Base-by-base conservation (phyloP, 345 rosid genomes). In the Dovyalis caffra region DNA sequence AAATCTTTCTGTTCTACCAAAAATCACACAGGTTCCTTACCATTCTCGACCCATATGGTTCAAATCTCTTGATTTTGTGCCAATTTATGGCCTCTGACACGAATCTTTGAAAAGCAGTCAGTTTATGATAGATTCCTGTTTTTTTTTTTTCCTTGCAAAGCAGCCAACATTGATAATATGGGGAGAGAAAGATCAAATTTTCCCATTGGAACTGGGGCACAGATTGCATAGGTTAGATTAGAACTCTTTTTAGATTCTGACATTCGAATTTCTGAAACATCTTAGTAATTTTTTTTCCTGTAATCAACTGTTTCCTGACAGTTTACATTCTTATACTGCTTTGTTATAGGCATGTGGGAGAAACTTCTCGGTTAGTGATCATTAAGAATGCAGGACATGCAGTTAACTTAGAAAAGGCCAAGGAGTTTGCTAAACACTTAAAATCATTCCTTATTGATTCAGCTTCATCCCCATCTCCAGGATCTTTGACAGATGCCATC, bases 131-230 rank as follows among this genome's bases (percentile, higher is more conserved):
- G 3, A 31, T 10, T 4, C 1, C 7, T 49, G 3, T 1, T 21
- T 33, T 63, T 11, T 43, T 21, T 29, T 16, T 28, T 33, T 37
- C 26, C 3, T 35, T 33, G 2, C 6, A n/a, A 72, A 26, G 63
- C 81, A 89, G 91, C 83, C 75, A 40, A 64, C 87, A 0, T 68
- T 90, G 38, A 82, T 86, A 60, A 74, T 90, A 8, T 88, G 91
- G 91, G 89, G 89, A 77, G 89, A 88, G 69, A 71, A 85, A 53
- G 91, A 90, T 80, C 88, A 86, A 58, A 86, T 88, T 33, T 90
- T 90, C 37, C 92, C 92, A 12, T 0, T 87, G 70, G 90, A 90
- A 71, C 21, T 90, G 14, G 91, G 87, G 23, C 60, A 86, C 76
- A 85, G 90, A 77, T 79, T 90, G 14, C 70, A 80, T 76, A 83